Evolutionary conservation across 2,329 filamentous ascomycete species (phyloP), one percentile per base, ranked within the genome.

Genomic region (Neofusicoccum cordaticola): DNA sequence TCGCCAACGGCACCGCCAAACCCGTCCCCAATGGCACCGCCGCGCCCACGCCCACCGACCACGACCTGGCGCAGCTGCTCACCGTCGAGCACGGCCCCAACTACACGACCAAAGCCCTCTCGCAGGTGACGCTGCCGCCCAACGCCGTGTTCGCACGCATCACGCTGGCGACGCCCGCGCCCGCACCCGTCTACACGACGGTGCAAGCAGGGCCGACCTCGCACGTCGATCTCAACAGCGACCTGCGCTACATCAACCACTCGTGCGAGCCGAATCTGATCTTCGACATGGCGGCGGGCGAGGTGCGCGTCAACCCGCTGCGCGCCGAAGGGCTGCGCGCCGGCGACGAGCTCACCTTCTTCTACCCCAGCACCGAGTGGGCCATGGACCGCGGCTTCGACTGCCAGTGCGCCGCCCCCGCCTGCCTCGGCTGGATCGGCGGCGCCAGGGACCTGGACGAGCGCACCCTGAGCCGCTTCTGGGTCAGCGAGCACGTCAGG

Each of bases 281-380:
- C 60, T 85, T 86, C 68, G 83, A 86, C 69, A 84, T 85, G 77
- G 63, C 64, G 48, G 63, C 67, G 4, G 74, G 73, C 72, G 83
- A 83, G 69, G 78, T 91, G 67, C 78, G 88, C 31, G 86, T 85
- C 11, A 85, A 84, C 6, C 84, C 67, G 7, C 61, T 69, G 7
- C 7, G 8, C 1, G 68, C 68, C 15, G 67, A 64, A 1, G 75
- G 74, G 0, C 58, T 77, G 61, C 75, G 72, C 41, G 72, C 67
- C 8, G 79, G 79, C 1, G 78, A 80, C 41, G 76, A 79, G 61
- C 66, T 81, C 50, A 77, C 78, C 73, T 92, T 91, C 79, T 92
- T 91, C 78, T 92, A 92, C 70, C 88, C 89, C 3, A 90, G 87
- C 62, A 91, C 88, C 1, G 89, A 92, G 77, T 92, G 88, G 88